Evolutionary conservation across 2,329 filamentous ascomycete genomes (phyloP).

Genomic region (Torrubiellomyces zombiae): DNA sequence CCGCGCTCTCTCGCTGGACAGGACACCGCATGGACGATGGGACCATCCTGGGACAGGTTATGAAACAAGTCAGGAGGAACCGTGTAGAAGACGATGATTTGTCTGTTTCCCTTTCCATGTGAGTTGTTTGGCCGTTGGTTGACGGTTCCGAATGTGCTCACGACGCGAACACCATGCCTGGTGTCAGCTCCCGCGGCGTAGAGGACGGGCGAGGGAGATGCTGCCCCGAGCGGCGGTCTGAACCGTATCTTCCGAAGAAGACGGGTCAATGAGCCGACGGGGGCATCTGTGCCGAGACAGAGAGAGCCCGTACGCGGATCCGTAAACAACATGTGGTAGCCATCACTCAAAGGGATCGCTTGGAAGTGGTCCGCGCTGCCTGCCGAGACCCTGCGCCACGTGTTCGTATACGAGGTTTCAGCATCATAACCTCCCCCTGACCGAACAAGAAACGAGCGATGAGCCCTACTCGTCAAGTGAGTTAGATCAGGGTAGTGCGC

Average conservation of each 20-base stretch:
- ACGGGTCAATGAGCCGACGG: conserved; percentile 30
- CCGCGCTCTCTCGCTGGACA: conserved; percentile 3
- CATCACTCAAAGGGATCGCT: conserved; percentile 48
- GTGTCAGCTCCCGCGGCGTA: conserved; percentile 42
- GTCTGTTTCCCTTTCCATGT: no score
- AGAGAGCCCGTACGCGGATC: conserved; percentile 39
- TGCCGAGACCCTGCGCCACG: conserved; percentile 16
- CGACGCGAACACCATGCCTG: conserved; percentile 38
- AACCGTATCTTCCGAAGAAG: conserved; percentile 43
- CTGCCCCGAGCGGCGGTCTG: conserved; percentile 13
- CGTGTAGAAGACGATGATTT: conserved; percentile 40
- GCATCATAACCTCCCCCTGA: conserved; percentile 1
- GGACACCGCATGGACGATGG: conserved; percentile 3
- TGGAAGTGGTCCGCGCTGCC: conserved; percentile 41
- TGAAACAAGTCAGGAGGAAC: conserved; percentile 40
- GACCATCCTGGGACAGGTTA: conserved; percentile 10
- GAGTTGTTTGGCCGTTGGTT: no score
- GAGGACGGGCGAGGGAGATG: conserved; percentile 22
- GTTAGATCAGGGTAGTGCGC: no score
- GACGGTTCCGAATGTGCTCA: conserved; percentile 29
- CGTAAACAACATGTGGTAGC: conserved; percentile 46
- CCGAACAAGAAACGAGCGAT: background rate
- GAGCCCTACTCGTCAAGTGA: no score
- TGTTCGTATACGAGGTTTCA: conserved; percentile 1
- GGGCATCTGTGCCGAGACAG: conserved; percentile 44